phyloP scores from a whole-genome alignment of 768 basidiomycete species.

The Lactarius psammicola region DNA sequence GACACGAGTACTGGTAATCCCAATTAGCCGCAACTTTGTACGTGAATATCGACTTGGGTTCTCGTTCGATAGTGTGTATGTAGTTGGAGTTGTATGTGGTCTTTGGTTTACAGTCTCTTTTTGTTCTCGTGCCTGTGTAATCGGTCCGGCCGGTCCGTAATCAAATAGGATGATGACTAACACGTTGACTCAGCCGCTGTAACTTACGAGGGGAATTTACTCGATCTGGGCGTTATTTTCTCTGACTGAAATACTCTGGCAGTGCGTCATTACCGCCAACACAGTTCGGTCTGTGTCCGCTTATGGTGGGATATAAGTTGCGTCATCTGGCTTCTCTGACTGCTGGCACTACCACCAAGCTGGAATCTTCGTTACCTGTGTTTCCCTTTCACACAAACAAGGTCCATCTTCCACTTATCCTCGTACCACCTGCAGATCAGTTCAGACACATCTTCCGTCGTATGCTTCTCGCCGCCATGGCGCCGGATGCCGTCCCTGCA shows the following conservation, averaged over 20 bases:
- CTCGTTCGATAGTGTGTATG: too few species aligned
- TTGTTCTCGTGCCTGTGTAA: too few species aligned
- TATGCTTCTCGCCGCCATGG: constrained; percentile 31
- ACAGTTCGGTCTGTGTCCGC: not conserved
- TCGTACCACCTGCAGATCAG: constrained; percentile 50
- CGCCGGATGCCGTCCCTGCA: constrained; percentile 23
- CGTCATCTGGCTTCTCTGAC: constrained; percentile 10
- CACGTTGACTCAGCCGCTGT: too few species aligned
- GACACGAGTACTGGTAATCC: not conserved
- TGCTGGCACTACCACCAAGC: not conserved
- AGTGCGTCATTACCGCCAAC: not conserved
- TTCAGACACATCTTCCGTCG: constrained; percentile 41
- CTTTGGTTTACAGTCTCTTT: too few species aligned
- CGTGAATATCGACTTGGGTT: not conserved
- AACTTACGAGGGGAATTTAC: not conserved
- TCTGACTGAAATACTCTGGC: not conserved
- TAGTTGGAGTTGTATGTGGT: too few species aligned
- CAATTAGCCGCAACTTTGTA: not conserved
- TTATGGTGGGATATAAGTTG: not conserved
- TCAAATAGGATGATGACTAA: not conserved
- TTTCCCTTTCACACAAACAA: constrained; percentile 29
- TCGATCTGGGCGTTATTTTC: not conserved
- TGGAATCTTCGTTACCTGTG: constrained; percentile 14
- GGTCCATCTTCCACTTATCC: constrained; percentile 43
- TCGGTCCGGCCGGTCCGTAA: not conserved